Conservation (phyloP, 2,329 filamentous ascomycete genomes). For the Penicillium sp. region DNA sequence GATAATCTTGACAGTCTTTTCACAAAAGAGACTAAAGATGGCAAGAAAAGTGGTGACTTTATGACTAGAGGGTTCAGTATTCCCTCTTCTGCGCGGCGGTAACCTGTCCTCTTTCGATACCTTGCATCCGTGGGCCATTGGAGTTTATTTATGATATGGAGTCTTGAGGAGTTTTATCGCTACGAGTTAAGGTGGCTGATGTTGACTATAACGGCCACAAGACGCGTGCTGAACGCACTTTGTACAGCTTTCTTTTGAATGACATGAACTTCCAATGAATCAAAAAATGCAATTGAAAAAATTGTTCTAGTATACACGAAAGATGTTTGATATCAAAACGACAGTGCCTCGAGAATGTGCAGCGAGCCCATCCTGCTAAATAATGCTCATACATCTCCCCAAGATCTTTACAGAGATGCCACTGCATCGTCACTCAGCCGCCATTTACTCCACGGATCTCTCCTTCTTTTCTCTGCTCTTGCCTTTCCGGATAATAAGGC, state of each 20-base stretch:
- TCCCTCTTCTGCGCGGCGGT: conserved; percentile 44
- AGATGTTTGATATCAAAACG: conserved; percentile 16
- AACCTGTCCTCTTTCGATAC: conserved; percentile 1
- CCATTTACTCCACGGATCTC: neutral
- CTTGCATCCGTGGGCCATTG: conserved; percentile 3
- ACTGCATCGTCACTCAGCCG: neutral
- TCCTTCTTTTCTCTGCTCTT: neutral
- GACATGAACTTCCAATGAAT: conserved; percentile 1
- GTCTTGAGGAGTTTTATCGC: neutral
- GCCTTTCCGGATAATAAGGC: conserved; percentile 51
- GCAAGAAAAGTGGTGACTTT: conserved; percentile 52
- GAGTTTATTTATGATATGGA: conserved; percentile 3
- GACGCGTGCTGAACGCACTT: neutral
- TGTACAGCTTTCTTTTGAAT: conserved; percentile 7
- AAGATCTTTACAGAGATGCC: conserved; percentile 6
- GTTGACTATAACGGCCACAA: neutral
- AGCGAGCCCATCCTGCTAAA: neutral
- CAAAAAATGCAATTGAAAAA: conserved; percentile 11
- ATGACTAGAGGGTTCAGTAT: conserved; percentile 60
- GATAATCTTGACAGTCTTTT: conserved; percentile 58
- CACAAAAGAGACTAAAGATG: conserved; percentile 44
- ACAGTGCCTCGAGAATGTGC: conserved; percentile 1
- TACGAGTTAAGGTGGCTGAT: neutral
- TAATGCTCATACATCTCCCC: neutral
- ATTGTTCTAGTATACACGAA: conserved; percentile 28